Base-by-base conservation (phyloP, 2,329 filamentous ascomycete species). In the Colletotrichum sp. region DNA sequence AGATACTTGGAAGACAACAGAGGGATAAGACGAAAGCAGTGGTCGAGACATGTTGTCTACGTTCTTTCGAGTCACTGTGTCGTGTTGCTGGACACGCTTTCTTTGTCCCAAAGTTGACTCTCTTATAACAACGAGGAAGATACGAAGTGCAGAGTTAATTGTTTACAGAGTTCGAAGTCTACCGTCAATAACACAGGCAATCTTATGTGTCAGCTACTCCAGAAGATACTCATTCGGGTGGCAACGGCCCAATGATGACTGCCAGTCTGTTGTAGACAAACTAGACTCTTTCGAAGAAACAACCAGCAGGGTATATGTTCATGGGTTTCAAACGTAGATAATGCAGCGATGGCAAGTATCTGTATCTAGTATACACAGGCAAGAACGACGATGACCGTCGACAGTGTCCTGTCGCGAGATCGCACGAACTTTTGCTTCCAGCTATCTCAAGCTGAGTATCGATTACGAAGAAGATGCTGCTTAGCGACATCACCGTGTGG, bases 281-380 rank as follows among this genome's bases (percentile, higher is more conserved):
- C 11, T 13, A 22, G 0, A 52, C 44, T 0, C 0, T 52, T 1
- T 4, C 44, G n/a, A 22, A 22, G 2, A 13, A 2, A 52, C 6
- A 13, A 12, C 4, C 4, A 5, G 11, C 0, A n/a, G 39, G n/a
- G 3, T 13, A 13, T 12, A 13, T 52, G 6, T 22, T 52, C 44
- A 22, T 48, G 11, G 44, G n/a, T 8, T 5, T 1, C 2, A 13
- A 52, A 6, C n/a, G 44, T 13, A 13, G 3, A 22, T 13, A 4
- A 13, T 52, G 11, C n/a, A 22, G n/a, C 19, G 4, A 8, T 52
- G 0, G 1, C 3, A 52, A 52, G 44, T 52, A 9, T n/a, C 19
- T 44, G 9, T 6, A 9, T 3, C 44, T 52, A 2, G 44, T 22
- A 52, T 52, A 52, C n/a, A 52, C 44, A 0, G n/a, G 6, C n/a